A percentile compares a stretch with the other conserved stretches of the same genome.
These are phyloP conservation scores for Penicillium sp. DNA, from an alignment of 2,329 filamentous ascomycete species.

Conservation along the genomic window DNA sequence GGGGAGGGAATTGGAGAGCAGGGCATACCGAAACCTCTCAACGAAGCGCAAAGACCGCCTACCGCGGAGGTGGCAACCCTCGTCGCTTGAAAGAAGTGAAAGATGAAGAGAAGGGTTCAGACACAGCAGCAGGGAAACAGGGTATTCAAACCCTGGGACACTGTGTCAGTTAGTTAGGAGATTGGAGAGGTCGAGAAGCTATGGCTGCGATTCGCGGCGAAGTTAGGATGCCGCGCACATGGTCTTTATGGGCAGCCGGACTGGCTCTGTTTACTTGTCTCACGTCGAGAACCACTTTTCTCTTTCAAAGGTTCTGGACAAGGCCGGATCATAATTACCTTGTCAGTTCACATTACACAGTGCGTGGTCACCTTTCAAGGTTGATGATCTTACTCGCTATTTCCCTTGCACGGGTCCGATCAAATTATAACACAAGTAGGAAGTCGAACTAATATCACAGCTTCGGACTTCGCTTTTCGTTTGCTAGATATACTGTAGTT, in stretches of 20 bases:
- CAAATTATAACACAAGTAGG: too few relatives aligned
- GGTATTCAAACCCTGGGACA: conserved; percentile 5
- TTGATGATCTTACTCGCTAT: too few relatives aligned
- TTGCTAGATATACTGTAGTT: too few relatives aligned
- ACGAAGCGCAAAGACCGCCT: conserved; percentile 6
- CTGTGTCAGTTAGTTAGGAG: conserved; percentile 9
- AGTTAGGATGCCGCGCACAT: conserved; percentile 11
- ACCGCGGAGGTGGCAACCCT: background rate
- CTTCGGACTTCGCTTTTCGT: too few relatives aligned
- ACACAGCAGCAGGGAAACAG: background rate
- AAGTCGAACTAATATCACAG: too few relatives aligned
- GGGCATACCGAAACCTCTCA: conserved; percentile 5
- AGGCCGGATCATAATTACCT: background rate
- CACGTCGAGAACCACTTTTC: background rate
- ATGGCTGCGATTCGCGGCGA: conserved; percentile 10
- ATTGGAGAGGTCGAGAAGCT: conserved; percentile 4
- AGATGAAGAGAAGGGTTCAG: background rate
- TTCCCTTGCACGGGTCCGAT: too few relatives aligned
- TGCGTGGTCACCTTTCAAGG: too few relatives aligned
- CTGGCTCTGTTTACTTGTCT: background rate
- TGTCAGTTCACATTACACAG: background rate
- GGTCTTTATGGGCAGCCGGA: conserved; percentile 9
- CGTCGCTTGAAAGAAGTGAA: background rate
- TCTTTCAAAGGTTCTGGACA: background rate
- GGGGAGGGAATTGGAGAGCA: conserved; percentile 5